phyloP scores from a whole-genome alignment of 1,139 yeast genomes.

The Kodamaea arcana region DNA sequence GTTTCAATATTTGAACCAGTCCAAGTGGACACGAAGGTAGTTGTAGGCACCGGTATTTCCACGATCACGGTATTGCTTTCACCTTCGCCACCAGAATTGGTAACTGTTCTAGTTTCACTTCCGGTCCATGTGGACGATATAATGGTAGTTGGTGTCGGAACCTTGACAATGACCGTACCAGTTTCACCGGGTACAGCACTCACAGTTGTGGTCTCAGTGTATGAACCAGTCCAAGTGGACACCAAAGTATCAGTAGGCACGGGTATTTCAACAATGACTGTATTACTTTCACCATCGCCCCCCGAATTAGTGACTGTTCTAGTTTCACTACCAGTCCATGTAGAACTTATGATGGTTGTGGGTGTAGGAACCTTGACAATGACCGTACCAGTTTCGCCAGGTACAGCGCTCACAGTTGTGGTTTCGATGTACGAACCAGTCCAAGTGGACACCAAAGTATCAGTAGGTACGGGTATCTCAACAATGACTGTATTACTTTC shows the following conservation, averaged over 20 bases:
- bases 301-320: not conserved
- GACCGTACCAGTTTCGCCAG: not conserved
- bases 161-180: not conserved
- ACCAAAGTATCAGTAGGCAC: not conserved
- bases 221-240: not conserved
- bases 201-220: not conserved
- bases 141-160: not conserved
- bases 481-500: not conserved
- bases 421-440: not conserved
- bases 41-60: not conserved
- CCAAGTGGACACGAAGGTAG: not conserved
- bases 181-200: not conserved
- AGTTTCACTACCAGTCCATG: not conserved
- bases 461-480: not conserved
- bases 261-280: not conserved
- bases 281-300: not conserved
- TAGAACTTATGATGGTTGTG: not conserved
- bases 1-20: not conserved
- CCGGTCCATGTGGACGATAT: not conserved
- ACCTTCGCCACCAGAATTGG: not conserved
- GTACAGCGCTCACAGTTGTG: not conserved
- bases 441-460: not conserved
- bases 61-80: not conserved
- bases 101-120: not conserved
- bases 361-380: not conserved